These are phyloP conservation scores for Gillenia trifoliata DNA, from an alignment of 306 rosid species.

Conservation along the genomic window DNA sequence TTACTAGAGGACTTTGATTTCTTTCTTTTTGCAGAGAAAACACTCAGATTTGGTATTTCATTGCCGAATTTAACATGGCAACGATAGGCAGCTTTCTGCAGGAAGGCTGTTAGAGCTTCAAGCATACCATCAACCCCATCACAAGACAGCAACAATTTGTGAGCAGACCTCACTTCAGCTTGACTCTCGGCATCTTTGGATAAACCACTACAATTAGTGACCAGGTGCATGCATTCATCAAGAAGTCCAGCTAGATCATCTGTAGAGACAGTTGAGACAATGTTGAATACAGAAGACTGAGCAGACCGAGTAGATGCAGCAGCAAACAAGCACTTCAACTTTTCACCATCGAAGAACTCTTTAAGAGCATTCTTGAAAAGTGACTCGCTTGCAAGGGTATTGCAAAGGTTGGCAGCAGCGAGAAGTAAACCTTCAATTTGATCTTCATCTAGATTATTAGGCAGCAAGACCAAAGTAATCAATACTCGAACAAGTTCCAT, in stretches of 20 bases:
- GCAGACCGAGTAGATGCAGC: conserved; percentile 50
- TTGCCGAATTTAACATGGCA: conserved; percentile 74
- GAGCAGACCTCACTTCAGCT: conserved; percentile 80
- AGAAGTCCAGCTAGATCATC: conserved; percentile 54
- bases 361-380: conserved; percentile 44
- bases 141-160: conserved; percentile 62
- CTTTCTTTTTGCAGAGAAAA: conserved; percentile 47
- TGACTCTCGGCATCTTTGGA: conserved; percentile 61
- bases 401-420: conserved; percentile 58
- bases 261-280: conserved; percentile 55
- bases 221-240: conserved; percentile 51
- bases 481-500: conserved; percentile 63
- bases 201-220: conserved; percentile 72
- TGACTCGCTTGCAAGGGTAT: conserved; percentile 43
- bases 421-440: conserved; percentile 72
- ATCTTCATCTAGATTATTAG: conserved; percentile 39
- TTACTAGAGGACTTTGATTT: conserved; percentile 43
- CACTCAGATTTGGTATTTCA: conserved; percentile 40
- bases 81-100: conserved; percentile 74
- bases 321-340: conserved; percentile 53
- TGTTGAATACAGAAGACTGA: conserved; percentile 66
- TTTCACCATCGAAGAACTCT: conserved; percentile 55
- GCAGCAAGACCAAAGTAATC: conserved; percentile 49
- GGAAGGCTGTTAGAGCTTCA: conserved; percentile 53
- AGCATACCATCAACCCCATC: conserved; percentile 68